Conservation (phyloP, 768 basidiomycete species). For the Termitomyces sp. region DNA sequence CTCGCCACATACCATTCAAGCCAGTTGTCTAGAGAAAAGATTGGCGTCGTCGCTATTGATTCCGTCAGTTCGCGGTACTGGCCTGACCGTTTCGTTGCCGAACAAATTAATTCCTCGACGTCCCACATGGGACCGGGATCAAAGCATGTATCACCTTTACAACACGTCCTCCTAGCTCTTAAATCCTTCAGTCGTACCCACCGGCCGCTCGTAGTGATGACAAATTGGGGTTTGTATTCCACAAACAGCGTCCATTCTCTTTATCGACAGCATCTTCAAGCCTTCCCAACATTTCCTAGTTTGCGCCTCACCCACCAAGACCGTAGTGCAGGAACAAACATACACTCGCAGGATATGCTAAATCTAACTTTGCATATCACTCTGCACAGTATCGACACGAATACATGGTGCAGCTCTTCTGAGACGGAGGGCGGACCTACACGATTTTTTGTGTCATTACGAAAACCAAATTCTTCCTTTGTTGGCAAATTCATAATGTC, state of each 20-base stretch:
- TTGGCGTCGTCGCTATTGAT: slow-evolving; percentile 69
- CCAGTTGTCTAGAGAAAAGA: slow-evolving; percentile 44
- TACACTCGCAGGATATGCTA: not conserved
- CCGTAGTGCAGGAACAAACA: not conserved
- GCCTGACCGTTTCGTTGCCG: slow-evolving; percentile 62
- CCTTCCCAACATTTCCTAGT: slow-evolving; percentile 12
- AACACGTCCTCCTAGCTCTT: slow-evolving; percentile 44
- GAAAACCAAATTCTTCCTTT: slow-evolving; percentile 2
- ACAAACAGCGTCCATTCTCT: slow-evolving; percentile 9
- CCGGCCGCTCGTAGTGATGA: slow-evolving; percentile 45
- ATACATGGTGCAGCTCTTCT: not conserved
- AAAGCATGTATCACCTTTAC: slow-evolving; percentile 25
- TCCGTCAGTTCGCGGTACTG: slow-evolving; percentile 77
- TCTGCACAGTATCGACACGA: not conserved
- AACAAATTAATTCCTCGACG: slow-evolving; percentile 33
- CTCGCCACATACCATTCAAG: slow-evolving; percentile 49
- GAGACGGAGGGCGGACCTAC: not conserved
- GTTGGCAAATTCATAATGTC: slow-evolving; percentile 4
- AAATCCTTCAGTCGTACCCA: slow-evolving; percentile 43
- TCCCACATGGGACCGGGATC: slow-evolving; percentile 2
- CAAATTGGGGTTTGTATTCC: slow-evolving; percentile 53
- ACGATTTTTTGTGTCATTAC: not conserved
- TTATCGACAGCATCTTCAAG: slow-evolving; percentile 50
- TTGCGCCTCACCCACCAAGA: not conserved
- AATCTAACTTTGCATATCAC: slow-evolving; percentile 15